phyloP scores from a whole-genome alignment of 768 basidiomycete genomes.

The Lentinula edodes region DNA sequence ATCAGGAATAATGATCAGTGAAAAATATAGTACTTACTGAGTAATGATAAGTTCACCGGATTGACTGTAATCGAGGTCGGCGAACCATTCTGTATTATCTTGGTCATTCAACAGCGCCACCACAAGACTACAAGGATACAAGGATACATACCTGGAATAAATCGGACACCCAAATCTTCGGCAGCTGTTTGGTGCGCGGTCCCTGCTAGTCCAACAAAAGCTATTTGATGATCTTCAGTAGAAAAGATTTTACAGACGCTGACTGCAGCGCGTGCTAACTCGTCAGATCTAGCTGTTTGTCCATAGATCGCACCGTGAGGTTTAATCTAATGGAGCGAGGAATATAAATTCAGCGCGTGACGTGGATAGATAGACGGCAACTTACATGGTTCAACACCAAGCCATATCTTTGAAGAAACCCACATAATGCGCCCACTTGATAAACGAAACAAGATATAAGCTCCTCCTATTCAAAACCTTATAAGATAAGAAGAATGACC shows the following conservation, averaged over 20 bases:
- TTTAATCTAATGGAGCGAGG: conserved; percentile 36
- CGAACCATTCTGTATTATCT: conserved; percentile 50
- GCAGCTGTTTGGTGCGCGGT: conserved; percentile 57
- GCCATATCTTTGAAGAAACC: conserved; percentile 50
- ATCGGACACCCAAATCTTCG: conserved; percentile 46
- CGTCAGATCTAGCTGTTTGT: conserved; percentile 49
- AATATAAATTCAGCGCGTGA: no score
- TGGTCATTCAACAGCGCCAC: neutral
- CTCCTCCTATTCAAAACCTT: conserved; percentile 35
- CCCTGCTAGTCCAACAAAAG: conserved; percentile 60
- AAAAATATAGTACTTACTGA: conserved; percentile 25
- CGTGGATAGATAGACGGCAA: neutral
- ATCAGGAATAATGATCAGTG: neutral
- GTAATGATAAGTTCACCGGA: conserved; percentile 58
- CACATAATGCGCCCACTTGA: conserved; percentile 61
- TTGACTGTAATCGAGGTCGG: conserved; percentile 54
- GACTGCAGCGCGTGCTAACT: conserved; percentile 50
- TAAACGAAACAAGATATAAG: conserved; percentile 54
- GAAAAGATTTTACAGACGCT: conserved; percentile 48
- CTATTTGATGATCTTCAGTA: conserved; percentile 28
- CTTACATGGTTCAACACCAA: conserved; percentile 53
- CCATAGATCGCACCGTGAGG: conserved; percentile 61
- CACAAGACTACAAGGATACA: neutral
- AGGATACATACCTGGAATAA: conserved; percentile 48
- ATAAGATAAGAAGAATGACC: neutral